These are phyloP conservation scores for Rheum nobile DNA, from an alignment of 148 eudicot species.

Conservation along the genomic window DNA sequence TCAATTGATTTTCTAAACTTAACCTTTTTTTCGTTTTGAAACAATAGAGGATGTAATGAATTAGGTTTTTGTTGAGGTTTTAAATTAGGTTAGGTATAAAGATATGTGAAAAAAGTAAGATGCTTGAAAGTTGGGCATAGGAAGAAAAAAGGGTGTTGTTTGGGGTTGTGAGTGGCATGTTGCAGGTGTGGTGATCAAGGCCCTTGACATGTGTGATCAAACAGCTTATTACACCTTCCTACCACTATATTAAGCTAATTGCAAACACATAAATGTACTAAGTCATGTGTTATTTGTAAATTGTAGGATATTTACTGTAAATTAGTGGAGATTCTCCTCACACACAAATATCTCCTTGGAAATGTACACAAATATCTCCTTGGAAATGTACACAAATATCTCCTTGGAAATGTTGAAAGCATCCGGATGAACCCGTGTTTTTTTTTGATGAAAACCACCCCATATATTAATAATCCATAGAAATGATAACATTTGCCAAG, in stretches of 20 bases:
- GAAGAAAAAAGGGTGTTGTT: background rate
- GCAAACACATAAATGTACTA: background rate
- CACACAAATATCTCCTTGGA: background rate
- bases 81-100: background rate
- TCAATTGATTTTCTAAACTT: no score
- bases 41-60: background rate
- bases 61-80: background rate
- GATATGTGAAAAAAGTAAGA: background rate
- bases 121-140: background rate
- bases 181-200: background rate
- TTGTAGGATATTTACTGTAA: background rate
- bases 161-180: background rate
- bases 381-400: no score
- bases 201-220: background rate
- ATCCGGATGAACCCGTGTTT: no score
- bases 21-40: background rate
- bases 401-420: no score
- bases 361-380: no score
- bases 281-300: no score
- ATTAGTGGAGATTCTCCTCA: background rate
- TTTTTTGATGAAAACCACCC: no score
- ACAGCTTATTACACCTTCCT: background rate
- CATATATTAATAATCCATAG: no score
- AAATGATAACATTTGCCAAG: no score
- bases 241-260: background rate